These are phyloP conservation scores for Metschnikowia anglica DNA, from an alignment of 805 yeast species.

Conservation along the genomic window DNA sequence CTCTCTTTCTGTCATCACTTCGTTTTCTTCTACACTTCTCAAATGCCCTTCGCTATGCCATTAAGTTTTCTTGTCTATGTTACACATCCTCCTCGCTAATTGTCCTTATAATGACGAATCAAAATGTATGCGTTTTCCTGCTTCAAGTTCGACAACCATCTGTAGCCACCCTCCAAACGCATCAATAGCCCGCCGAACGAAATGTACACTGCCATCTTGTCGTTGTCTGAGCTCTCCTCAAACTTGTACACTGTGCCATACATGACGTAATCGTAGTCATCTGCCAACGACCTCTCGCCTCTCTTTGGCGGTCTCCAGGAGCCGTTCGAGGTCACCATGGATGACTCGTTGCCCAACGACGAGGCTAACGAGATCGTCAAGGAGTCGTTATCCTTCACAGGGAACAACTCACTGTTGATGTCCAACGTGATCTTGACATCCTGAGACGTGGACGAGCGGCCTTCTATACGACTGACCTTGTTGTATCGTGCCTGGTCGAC, in stretches of 20 bases:
- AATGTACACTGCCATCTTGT: constrained; percentile 80
- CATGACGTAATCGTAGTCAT: constrained; percentile 98
- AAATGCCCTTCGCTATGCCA: not conserved
- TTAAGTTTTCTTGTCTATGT: constrained; percentile 9
- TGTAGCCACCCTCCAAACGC: constrained; percentile 93
- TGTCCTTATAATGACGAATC: constrained; percentile 65
- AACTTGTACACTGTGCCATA: constrained; percentile 96
- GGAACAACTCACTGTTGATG: constrained; percentile 88
- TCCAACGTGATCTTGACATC: constrained; percentile 85
- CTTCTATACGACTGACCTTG: constrained; percentile 86
- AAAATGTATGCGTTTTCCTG: constrained; percentile 92
- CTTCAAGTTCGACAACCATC: constrained; percentile 82
- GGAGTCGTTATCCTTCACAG: constrained; percentile 72
- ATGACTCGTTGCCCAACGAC: constrained; percentile 53
- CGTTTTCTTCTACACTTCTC: not conserved
- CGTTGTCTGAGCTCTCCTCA: constrained; percentile 72
- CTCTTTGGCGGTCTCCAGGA: constrained; percentile 84
- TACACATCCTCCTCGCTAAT: constrained; percentile 18
- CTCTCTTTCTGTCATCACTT: not conserved
- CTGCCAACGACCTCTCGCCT: constrained; percentile 84
- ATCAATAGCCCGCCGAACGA: constrained; percentile 94
- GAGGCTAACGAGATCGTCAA: constrained; percentile 86
- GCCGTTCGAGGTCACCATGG: constrained; percentile 50
- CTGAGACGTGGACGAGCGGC: constrained; percentile 75
- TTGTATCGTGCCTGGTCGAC: constrained; percentile 89